phyloP scores from a whole-genome alignment of 257 asterid species.

The Petunia axillaris region DNA sequence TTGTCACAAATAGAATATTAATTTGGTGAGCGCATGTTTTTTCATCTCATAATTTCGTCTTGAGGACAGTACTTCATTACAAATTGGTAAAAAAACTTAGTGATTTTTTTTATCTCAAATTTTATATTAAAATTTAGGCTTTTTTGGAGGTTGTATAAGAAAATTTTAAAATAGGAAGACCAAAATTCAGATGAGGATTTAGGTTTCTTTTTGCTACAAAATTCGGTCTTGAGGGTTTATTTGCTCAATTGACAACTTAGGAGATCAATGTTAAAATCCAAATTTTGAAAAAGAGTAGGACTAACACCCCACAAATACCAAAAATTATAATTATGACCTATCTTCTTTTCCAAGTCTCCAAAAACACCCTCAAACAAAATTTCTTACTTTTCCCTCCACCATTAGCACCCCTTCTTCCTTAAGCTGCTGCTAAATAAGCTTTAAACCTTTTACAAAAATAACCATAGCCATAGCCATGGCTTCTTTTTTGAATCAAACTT shows the following conservation, averaged over 20 bases:
- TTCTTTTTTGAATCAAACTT: slow-evolving; percentile 42
- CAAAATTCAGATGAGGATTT: background rate
- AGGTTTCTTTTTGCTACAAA: background rate
- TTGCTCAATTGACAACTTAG: background rate
- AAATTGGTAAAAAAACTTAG: no score
- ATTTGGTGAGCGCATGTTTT: no score
- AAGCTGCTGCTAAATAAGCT: slow-evolving; percentile 2
- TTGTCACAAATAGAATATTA: no score
- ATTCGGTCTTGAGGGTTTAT: background rate
- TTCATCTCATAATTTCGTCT: no score
- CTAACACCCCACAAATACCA: background rate
- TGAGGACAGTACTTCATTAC: no score
- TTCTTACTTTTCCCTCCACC: background rate
- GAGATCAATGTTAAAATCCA: background rate
- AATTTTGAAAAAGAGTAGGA: background rate
- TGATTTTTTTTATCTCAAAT: no score
- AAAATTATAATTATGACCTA: background rate
- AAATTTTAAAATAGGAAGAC: background rate
- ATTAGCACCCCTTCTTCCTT: background rate
- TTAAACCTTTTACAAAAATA: background rate
- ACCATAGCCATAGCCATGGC: slow-evolving; percentile 36
- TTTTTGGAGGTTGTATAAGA: no score
- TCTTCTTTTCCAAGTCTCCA: background rate
- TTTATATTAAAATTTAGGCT: no score
- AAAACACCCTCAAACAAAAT: background rate